Percentiles rank a stretch among this genome's conserved stretches.
phyloP scores from a whole-genome alignment of 768 basidiomycete species.

The Suillus hirtellus region DNA sequence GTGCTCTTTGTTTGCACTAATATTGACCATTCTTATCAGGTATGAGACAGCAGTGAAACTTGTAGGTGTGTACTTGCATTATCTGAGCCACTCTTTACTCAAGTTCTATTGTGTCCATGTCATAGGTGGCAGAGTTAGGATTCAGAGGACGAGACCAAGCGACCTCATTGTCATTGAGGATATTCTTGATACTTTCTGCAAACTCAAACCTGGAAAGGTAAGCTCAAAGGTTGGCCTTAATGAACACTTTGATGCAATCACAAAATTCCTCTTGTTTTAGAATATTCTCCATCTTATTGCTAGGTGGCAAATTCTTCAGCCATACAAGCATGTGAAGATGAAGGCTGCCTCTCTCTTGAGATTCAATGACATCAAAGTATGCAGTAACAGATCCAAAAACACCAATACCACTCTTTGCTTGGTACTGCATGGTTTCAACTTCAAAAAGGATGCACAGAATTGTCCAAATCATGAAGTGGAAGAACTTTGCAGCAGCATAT shows the following conservation, averaged over 20 bases:
- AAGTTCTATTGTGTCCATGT: not conserved
- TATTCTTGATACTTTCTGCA: conserved; percentile 22
- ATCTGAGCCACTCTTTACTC: conserved; percentile 28
- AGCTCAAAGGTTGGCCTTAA: conserved; percentile 34
- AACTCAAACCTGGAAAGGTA: conserved; percentile 27
- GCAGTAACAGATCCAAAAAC: conserved; percentile 33
- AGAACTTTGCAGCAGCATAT: conserved; percentile 40
- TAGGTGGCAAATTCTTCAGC: conserved; percentile 34
- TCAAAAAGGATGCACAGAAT: conserved; percentile 36
- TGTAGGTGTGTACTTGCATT: conserved; percentile 38
- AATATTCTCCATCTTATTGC: conserved; percentile 26
- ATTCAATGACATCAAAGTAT: conserved; percentile 40
- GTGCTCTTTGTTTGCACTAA: conserved; percentile 37
- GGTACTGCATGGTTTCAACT: conserved; percentile 21
- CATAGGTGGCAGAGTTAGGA: conserved; percentile 29
- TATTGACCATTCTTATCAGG: conserved; percentile 15
- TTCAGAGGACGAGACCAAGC: conserved; percentile 37
- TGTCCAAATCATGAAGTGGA: conserved; percentile 34
- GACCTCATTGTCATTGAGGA: conserved; percentile 23
- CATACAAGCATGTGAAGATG: conserved; percentile 44
- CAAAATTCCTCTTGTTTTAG: conserved; percentile 31
- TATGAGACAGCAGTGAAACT: conserved; percentile 21
- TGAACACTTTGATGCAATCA: conserved; percentile 27
- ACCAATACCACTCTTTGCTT: conserved; percentile 27
- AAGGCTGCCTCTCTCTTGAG: conserved; percentile 40